Conservation (phyloP, 2,329 filamentous ascomycete genomes). For the Colletotrichum lini region DNA sequence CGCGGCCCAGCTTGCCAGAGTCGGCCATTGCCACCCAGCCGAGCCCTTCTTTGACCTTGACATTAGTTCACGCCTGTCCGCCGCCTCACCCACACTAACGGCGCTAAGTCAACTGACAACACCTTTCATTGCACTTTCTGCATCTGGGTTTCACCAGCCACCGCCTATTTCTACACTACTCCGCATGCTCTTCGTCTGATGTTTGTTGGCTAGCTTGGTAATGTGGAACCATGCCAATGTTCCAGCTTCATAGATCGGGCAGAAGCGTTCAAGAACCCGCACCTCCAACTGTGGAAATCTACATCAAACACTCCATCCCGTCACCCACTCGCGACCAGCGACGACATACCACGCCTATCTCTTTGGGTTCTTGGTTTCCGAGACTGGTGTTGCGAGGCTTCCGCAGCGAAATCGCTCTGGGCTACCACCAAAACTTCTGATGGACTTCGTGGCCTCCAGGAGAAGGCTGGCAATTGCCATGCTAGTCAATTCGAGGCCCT, state of each 20-base stretch:
- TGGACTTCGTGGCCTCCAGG: background rate
- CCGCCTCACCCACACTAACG: constrained; percentile 19
- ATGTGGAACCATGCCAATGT: constrained; percentile 24
- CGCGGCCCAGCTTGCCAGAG: too few relatives aligned
- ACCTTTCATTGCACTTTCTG: constrained; percentile 11
- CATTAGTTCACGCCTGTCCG: constrained; percentile 27
- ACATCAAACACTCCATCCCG: constrained; percentile 8
- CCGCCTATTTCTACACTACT: constrained; percentile 16
- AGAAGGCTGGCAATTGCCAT: background rate
- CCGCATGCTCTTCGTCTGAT: constrained; percentile 34
- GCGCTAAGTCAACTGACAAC: constrained; percentile 18
- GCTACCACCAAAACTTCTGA: constrained; percentile 1
- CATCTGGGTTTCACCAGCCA: constrained; percentile 17
- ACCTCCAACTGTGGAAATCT: constrained; percentile 18
- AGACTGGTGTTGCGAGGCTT: constrained; percentile 6
- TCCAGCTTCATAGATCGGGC: constrained; percentile 9
- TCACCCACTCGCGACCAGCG: constrained; percentile 9
- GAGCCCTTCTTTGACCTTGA: constrained; percentile 32
- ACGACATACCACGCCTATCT: constrained; percentile 2
- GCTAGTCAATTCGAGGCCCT: background rate
- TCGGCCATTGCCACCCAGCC: constrained; percentile 21
- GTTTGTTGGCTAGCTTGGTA: constrained; percentile 16
- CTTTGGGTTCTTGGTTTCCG: background rate
- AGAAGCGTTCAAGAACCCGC: constrained; percentile 15
- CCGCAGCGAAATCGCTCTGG: background rate